A percentile compares a stretch with the other conserved stretches of the same genome.
These are phyloP conservation scores for Trifolium dubium DNA, from an alignment of 306 rosid genomes.

Conservation along the genomic window DNA sequence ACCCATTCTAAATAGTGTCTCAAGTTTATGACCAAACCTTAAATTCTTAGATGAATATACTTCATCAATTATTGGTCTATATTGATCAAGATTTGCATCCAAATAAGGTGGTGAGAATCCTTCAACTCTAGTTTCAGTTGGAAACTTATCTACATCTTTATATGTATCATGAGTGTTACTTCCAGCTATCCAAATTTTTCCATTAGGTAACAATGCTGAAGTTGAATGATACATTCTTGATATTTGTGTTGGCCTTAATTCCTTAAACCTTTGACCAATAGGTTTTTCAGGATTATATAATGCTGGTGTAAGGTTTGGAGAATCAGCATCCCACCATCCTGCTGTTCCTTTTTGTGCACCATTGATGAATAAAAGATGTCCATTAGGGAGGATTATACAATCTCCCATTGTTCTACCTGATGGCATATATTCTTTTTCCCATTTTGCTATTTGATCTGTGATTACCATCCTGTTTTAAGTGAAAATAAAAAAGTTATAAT, in stretches of 20 bases:
- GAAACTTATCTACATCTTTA: conserved; percentile 47
- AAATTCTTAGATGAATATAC: neutral
- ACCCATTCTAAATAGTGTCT: conserved; percentile 38
- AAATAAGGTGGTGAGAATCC: conserved; percentile 79
- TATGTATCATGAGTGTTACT: conserved; percentile 82
- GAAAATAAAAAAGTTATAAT: neutral
- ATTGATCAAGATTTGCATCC: conserved; percentile 17
- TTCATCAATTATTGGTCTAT: conserved; percentile 47
- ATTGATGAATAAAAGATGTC: conserved; percentile 71
- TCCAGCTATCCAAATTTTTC: conserved; percentile 73
- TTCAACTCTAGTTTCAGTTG: conserved; percentile 78
- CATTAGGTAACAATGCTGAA: conserved; percentile 71
- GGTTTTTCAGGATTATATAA: conserved; percentile 55
- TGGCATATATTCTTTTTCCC: conserved; percentile 77
- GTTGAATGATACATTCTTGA: conserved; percentile 90
- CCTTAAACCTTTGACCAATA: conserved; percentile 48
- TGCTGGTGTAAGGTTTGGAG: conserved; percentile 59
- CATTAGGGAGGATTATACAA: conserved; percentile 65
- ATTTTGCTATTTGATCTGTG: conserved; percentile 51
- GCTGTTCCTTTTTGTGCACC: conserved; percentile 78
- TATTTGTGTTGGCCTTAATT: conserved; percentile 38
- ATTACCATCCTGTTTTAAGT: conserved; percentile 45
- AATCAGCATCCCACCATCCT: conserved; percentile 79
- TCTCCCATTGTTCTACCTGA: conserved; percentile 80
- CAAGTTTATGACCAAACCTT: conserved; percentile 37